phyloP scores from a whole-genome alignment of 2,329 filamentous ascomycete species.

The Magnaporthiopsis rhizophila region DNA sequence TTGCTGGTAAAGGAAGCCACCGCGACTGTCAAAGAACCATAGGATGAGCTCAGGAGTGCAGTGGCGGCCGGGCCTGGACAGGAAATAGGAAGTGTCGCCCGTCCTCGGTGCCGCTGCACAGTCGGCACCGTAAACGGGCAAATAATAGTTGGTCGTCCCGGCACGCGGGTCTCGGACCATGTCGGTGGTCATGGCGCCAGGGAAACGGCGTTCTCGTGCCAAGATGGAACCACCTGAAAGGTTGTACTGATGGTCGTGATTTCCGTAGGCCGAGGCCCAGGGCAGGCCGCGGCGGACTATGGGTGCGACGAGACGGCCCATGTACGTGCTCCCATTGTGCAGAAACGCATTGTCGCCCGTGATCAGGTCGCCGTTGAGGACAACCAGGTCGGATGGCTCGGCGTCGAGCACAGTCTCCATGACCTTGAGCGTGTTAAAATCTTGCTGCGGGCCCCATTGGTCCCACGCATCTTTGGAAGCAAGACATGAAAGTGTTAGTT shows the following conservation, averaged over 20 bases:
- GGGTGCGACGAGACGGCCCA: constrained; percentile 40
- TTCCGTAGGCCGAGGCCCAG: constrained; percentile 54
- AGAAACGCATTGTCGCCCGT: constrained; percentile 47
- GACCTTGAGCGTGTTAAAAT: constrained; percentile 26
- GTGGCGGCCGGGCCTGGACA: neutral
- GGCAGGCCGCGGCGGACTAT: constrained; percentile 35
- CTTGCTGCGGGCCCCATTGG: constrained; percentile 28
- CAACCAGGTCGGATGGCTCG: constrained; percentile 36
- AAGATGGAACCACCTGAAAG: constrained; percentile 28
- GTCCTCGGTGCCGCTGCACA: constrained; percentile 9
- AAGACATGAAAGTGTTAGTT: neutral
- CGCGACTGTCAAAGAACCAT: constrained; percentile 55
- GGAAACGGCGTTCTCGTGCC: constrained; percentile 17
- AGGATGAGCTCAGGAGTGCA: constrained; percentile 31
- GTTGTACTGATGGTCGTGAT: constrained; percentile 47
- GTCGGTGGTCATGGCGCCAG: constrained; percentile 16
- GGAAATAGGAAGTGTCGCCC: neutral
- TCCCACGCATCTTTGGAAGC: constrained; percentile 29
- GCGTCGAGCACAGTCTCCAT: constrained; percentile 25
- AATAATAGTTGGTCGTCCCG: constrained; percentile 24
- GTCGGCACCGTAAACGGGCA: constrained; percentile 19
- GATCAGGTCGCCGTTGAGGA: constrained; percentile 56
- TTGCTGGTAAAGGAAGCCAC: constrained; percentile 34
- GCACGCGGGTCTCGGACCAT: constrained; percentile 17
- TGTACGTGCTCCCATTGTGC: constrained; percentile 36